phyloP scores from a whole-genome alignment of 2,329 filamentous ascomycete species.

The Monilinia fructigena region DNA sequence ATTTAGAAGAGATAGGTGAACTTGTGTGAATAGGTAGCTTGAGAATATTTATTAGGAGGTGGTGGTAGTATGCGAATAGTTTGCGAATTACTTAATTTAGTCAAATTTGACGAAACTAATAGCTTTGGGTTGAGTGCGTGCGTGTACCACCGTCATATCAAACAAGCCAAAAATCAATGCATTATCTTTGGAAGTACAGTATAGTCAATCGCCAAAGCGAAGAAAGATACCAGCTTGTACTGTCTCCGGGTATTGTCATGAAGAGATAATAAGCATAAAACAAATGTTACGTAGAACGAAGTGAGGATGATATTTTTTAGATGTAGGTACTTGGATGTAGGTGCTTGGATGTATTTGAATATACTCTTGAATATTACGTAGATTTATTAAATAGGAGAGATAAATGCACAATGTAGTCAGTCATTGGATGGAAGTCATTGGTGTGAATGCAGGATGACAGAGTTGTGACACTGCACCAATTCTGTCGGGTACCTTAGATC shows the following conservation, averaged over 20 bases:
- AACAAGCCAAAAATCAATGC: constrained; percentile 23
- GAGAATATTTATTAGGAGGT: not conserved
- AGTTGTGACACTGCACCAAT: too few species aligned
- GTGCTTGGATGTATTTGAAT: not conserved
- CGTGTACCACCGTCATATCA: constrained; percentile 14
- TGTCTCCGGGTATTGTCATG: too few species aligned
- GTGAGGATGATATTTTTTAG: too few species aligned
- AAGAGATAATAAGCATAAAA: too few species aligned
- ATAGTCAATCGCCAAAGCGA: not conserved
- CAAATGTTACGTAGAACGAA: too few species aligned
- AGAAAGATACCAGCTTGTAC: not conserved
- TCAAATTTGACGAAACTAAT: not conserved
- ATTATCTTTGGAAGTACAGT: constrained; percentile 9
- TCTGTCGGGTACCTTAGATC: not conserved
- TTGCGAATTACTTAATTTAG: too few species aligned
- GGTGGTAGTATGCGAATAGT: too few species aligned
- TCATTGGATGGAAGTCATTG: not conserved
- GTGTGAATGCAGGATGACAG: not conserved
- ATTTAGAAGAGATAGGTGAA: not conserved
- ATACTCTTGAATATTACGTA: not conserved
- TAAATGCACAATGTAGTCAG: too few species aligned
- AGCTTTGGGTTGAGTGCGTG: not conserved
- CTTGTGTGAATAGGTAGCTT: not conserved
- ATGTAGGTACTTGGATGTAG: too few species aligned
- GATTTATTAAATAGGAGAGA: too few species aligned